These are phyloP conservation scores for Strigomonas galati DNA, from an alignment of 208 protist genomes.

Conservation along the genomic window DNA sequence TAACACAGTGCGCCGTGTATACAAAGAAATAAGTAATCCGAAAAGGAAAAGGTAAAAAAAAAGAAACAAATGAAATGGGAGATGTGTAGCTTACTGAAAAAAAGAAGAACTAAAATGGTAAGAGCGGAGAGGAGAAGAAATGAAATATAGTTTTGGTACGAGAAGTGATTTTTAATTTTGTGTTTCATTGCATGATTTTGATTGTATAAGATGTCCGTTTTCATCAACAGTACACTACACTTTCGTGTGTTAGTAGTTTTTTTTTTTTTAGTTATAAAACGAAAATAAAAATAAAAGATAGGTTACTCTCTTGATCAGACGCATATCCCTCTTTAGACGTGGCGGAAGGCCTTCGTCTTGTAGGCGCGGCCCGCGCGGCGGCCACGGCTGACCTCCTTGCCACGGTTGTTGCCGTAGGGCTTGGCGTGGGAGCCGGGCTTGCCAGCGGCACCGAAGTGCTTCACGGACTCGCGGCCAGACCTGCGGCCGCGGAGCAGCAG, in stretches of 20 bases:
- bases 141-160: too few species aligned
- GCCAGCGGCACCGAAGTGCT: slow-evolving; percentile 99
- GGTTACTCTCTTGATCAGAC: slow-evolving; percentile 22
- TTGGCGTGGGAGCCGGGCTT: slow-evolving; percentile 88
- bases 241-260: background rate
- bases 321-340: slow-evolving; percentile 57
- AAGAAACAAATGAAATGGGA: too few species aligned
- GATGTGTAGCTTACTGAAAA: background rate
- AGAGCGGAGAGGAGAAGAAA: background rate
- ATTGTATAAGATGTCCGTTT: too few species aligned
- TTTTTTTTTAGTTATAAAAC: slow-evolving; percentile 19
- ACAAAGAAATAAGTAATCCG: too few species aligned
- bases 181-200: too few species aligned
- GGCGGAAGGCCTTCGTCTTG: slow-evolving; percentile 69
- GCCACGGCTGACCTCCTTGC: slow-evolving; percentile 94
- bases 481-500: slow-evolving; percentile 97
- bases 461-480: slow-evolving; percentile 94
- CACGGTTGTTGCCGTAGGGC: slow-evolving; percentile 79
- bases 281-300: slow-evolving; percentile 24
- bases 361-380: slow-evolving; percentile 87
- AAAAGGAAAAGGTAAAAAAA: too few species aligned
- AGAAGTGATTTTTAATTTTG: too few species aligned
- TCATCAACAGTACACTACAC: too few species aligned
- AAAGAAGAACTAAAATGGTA: background rate
- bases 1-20: too few species aligned